Conservation (phyloP, 1,284 basidiomycete genomes). For the Vanrija humicola region DNA sequence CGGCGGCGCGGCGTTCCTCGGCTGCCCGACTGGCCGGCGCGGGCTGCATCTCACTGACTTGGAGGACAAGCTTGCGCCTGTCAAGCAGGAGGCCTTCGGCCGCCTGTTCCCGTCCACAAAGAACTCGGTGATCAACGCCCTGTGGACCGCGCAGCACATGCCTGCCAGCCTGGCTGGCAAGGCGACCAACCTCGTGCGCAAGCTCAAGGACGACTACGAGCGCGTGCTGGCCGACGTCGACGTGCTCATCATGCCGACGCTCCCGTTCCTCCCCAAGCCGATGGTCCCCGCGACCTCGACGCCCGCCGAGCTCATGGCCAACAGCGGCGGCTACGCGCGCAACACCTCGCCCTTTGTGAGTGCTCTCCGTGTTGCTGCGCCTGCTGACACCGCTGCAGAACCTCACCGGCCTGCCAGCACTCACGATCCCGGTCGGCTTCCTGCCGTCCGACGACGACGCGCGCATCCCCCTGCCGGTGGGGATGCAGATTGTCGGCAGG, state of each 20-base stretch:
- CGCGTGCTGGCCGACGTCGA: constrained; percentile 47
- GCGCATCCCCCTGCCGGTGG: constrained; percentile 40
- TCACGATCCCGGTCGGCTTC: constrained; percentile 45
- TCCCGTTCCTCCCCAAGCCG: constrained; percentile 22
- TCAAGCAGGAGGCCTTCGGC: constrained; percentile 51
- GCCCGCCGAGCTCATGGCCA: constrained; percentile 21
- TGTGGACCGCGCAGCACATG: constrained; percentile 26
- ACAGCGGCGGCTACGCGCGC: constrained; percentile 20
- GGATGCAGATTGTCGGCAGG: constrained; percentile 47
- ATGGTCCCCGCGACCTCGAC: constrained; percentile 8
- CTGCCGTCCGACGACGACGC: constrained; percentile 37
- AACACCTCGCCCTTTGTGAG: constrained; percentile 36
- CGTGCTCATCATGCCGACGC: constrained; percentile 53
- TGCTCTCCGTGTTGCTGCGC: neutral
- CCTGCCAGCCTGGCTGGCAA: constrained; percentile 24
- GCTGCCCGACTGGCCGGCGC: constrained; percentile 37
- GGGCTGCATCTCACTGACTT: constrained; percentile 50
- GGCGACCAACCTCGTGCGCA: constrained; percentile 43
- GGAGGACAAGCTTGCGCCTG: constrained; percentile 47
- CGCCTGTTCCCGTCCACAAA: constrained; percentile 18
- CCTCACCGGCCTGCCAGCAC: constrained; percentile 44
- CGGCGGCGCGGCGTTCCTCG: constrained; percentile 31
- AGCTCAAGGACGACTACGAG: constrained; percentile 51
- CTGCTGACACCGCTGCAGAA: constrained; percentile 11
- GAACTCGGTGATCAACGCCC: constrained; percentile 19